Conservation (phyloP, 2,329 filamentous ascomycete genomes). For the Lojkania enalia region DNA sequence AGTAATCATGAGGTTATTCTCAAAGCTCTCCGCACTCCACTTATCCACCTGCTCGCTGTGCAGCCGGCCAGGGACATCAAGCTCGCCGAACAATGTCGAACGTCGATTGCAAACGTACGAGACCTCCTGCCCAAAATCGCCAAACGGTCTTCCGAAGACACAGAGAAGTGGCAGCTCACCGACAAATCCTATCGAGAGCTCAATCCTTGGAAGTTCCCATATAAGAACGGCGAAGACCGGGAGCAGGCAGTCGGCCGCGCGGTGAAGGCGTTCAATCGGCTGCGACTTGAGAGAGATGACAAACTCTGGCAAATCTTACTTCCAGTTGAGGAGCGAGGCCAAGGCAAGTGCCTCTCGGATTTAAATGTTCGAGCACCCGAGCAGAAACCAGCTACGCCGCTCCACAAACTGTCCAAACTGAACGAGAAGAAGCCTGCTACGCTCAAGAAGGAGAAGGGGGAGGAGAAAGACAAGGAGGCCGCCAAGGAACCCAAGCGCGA, state of each 20-base stretch:
- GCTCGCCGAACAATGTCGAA: slow-evolving; percentile 38
- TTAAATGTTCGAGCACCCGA: slow-evolving; percentile 56
- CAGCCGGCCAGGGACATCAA: slow-evolving; percentile 35
- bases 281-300: slow-evolving; percentile 62
- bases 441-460: slow-evolving; percentile 43
- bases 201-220: slow-evolving; percentile 64
- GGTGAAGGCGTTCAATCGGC: slow-evolving; percentile 65
- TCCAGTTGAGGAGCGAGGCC: slow-evolving; percentile 62
- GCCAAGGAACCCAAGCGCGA: slow-evolving; percentile 30
- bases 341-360: slow-evolving; percentile 63
- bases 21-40: slow-evolving; percentile 49
- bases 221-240: slow-evolving; percentile 58
- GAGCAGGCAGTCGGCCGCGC: slow-evolving; percentile 64
- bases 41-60: slow-evolving; percentile 59
- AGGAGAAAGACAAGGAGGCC: slow-evolving; percentile 43
- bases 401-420: slow-evolving; percentile 46
- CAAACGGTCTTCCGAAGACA: slow-evolving; percentile 52
- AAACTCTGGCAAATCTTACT: slow-evolving; percentile 65
- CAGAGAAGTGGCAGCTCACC: slow-evolving; percentile 50
- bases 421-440: slow-evolving; percentile 47
- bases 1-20: slow-evolving; percentile 36
- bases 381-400: slow-evolving; percentile 36
- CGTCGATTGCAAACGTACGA: slow-evolving; percentile 30
- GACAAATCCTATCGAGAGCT: slow-evolving; percentile 65
- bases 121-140: slow-evolving; percentile 55